phyloP scores from a whole-genome alignment of 352 stramenopile genomes.

The Pythium volutum region DNA sequence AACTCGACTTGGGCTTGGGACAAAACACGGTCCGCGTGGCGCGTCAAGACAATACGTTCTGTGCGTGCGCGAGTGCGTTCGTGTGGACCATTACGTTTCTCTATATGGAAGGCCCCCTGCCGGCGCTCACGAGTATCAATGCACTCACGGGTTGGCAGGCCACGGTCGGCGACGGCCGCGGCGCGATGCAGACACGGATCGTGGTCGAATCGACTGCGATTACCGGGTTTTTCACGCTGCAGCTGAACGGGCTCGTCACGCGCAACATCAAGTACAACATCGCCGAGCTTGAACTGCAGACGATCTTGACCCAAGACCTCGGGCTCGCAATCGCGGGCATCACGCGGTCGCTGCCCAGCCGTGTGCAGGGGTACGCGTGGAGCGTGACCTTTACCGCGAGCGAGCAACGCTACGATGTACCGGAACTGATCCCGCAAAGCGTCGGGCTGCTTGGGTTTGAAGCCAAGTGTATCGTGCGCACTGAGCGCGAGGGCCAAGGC shows the following conservation, averaged over 20 bases:
- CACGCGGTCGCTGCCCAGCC: constrained; percentile 33
- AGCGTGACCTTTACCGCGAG: constrained; percentile 74
- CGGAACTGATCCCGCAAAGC: constrained; percentile 44
- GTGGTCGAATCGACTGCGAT: constrained; percentile 62
- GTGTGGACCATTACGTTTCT: constrained; percentile 82
- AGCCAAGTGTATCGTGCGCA: constrained; percentile 43
- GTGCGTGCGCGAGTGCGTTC: constrained; percentile 63
- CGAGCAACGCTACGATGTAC: constrained; percentile 59
- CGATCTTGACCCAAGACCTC: constrained; percentile 65
- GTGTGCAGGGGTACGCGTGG: constrained; percentile 63
- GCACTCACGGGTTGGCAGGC: constrained; percentile 51
- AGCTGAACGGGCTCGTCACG: constrained; percentile 49
- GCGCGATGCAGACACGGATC: constrained; percentile 36
- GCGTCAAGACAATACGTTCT: constrained; percentile 62
- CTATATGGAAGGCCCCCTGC: constrained; percentile 53
- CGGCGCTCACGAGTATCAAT: constrained; percentile 40
- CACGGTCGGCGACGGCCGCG: constrained; percentile 59
- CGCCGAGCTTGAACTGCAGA: constrained; percentile 45
- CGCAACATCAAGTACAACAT: constrained; percentile 69
- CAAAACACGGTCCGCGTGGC: constrained; percentile 54
- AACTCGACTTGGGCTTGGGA: constrained; percentile 75
- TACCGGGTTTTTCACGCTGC: constrained; percentile 62
- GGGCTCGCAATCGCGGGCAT: constrained; percentile 52
- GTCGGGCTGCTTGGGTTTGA: constrained; percentile 59
- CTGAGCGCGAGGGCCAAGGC: constrained; percentile 54